A percentile compares a stretch with the other conserved stretches of the same genome.
Evolutionary conservation across 2,329 filamentous ascomycete species (phyloP).

Genomic region (Colletotrichum neosansevieriae): DNA sequence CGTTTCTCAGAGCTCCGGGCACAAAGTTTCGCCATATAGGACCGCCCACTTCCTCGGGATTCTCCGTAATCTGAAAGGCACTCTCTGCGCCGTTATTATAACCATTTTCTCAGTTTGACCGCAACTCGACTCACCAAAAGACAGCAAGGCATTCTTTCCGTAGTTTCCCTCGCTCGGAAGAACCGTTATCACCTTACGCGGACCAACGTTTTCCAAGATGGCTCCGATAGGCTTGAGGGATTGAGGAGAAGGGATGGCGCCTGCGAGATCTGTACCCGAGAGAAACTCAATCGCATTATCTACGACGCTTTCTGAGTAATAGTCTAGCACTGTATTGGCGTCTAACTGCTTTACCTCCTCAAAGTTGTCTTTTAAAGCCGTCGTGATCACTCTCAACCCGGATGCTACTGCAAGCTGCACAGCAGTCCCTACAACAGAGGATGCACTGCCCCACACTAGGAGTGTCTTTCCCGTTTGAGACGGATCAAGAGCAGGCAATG

Average conservation of each 20-base stretch:
- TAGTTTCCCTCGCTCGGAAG: neutral
- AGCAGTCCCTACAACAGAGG: conserved; percentile 57
- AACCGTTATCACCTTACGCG: neutral
- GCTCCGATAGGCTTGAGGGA: conserved; percentile 12
- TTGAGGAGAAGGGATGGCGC: neutral
- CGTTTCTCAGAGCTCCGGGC: neutral
- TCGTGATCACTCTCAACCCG: conserved; percentile 59
- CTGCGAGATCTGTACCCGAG: neutral
- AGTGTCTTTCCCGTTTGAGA: conserved; percentile 39
- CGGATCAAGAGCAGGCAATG: conserved; percentile 9
- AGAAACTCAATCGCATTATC: conserved; percentile 35
- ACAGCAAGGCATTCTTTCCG: conserved; percentile 13
- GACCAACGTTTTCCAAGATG: conserved; percentile 1
- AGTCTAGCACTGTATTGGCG: conserved; percentile 58
- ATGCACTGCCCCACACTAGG: conserved; percentile 61
- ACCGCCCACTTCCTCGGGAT: neutral
- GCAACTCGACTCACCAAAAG: neutral
- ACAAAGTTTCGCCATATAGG: neutral
- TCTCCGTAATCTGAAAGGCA: neutral
- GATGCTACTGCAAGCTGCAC: conserved; percentile 58
- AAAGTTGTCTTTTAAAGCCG: conserved; percentile 56
- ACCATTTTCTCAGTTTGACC: accelerated
- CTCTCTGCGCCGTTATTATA: neutral
- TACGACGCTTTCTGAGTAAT: conserved; percentile 49
- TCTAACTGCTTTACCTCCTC: conserved; percentile 56